These are phyloP conservation scores for Clitoria ternatea DNA, from an alignment of 306 rosid genomes.

Conservation along the genomic window DNA sequence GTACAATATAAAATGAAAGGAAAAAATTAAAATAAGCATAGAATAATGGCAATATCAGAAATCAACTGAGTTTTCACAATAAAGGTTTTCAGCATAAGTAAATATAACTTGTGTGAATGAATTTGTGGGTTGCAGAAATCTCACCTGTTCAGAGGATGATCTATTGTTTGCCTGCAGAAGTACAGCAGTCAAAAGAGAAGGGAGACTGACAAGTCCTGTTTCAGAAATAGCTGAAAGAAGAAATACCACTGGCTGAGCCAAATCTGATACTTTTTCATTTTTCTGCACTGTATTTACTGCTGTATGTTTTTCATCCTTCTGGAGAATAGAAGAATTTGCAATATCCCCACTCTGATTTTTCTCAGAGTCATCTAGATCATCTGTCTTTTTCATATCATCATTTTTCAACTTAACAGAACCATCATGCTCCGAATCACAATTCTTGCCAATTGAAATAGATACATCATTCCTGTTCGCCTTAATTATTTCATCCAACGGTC, in stretches of 20 bases:
- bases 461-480: constrained; percentile 36
- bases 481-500: constrained; percentile 52
- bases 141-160: constrained; percentile 86
- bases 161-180: constrained; percentile 93
- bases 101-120: neutral
- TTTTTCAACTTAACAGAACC: constrained; percentile 36
- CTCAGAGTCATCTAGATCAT: constrained; percentile 39
- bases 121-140: constrained; percentile 21
- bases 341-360: constrained; percentile 40
- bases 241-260: constrained; percentile 63
- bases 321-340: constrained; percentile 36
- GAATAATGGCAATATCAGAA: constrained; percentile 19
- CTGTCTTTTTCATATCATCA: constrained; percentile 24
- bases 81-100: neutral
- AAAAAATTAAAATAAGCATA: neutral
- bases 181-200: constrained; percentile 90
- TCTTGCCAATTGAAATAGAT: constrained; percentile 32
- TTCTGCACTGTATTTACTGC: constrained; percentile 35
- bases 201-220: constrained; percentile 95
- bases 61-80: neutral
- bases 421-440: constrained; percentile 43
- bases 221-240: constrained; percentile 84
- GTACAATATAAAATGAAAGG: neutral
- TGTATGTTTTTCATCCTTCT: constrained; percentile 49
- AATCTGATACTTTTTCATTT: constrained; percentile 37